Percentiles rank a stretch among this genome's conserved stretches.
phyloP scores from a whole-genome alignment of 768 basidiomycete genomes.

The Termitomyces sp. region DNA sequence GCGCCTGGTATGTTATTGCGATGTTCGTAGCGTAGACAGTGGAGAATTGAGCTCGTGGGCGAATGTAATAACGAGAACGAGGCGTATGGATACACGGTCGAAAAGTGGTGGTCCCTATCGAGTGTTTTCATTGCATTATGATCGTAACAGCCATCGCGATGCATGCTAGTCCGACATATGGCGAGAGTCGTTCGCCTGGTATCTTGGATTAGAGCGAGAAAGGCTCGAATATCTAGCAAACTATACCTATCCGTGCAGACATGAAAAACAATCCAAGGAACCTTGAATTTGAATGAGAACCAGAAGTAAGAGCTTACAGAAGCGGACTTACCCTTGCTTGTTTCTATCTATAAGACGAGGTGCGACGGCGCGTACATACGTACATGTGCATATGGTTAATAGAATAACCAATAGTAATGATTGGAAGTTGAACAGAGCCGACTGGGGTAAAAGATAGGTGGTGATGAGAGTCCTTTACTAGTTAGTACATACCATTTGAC shows the following conservation, averaged over 20 bases:
- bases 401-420: conserved; percentile 92
- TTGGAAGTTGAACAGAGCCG: conserved; percentile 97
- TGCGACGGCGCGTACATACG: conserved; percentile 87
- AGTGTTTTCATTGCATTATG: conserved; percentile 30
- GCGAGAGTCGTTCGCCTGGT: conserved; percentile 90
- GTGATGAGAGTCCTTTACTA: not conserved
- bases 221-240: not conserved
- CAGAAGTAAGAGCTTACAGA: not conserved
- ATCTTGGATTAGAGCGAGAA: not conserved
- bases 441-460: conserved; percentile 31
- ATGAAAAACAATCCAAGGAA: conserved; percentile 94
- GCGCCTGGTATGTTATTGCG: not conserved
- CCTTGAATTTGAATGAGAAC: conserved; percentile 35
- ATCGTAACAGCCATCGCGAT: conserved; percentile 87
- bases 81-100: not conserved
- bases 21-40: not conserved
- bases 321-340: conserved; percentile 80
- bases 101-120: not conserved
- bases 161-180: conserved; percentile 93
- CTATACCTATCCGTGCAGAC: conserved; percentile 89
- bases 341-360: conserved; percentile 91
- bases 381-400: conserved; percentile 94
- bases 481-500: conserved; percentile 9
- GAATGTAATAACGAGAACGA: not conserved
- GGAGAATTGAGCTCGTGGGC: not conserved